Percentiles rank a stretch among this genome's conserved stretches.
These are phyloP conservation scores for Gossypium trilobum DNA, from an alignment of 441 rosid genomes.

Conservation along the genomic window DNA sequence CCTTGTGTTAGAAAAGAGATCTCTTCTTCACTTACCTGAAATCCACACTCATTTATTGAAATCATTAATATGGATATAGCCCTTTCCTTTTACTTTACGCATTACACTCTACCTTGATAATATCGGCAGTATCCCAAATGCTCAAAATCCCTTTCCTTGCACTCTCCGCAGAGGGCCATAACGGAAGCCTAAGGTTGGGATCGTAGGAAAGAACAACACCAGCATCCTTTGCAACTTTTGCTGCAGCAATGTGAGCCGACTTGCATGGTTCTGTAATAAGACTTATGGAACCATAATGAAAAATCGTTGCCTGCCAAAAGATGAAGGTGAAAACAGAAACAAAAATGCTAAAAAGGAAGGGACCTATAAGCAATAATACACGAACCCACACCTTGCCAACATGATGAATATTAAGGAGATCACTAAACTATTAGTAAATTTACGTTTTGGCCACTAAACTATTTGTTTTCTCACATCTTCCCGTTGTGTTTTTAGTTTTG, in stretches of 20 bases:
- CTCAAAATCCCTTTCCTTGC: constrained; percentile 77
- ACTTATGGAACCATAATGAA: constrained; percentile 89
- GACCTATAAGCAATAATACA: background rate
- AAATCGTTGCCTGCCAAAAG: constrained; percentile 63
- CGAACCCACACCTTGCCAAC: background rate
- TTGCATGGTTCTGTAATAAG: constrained; percentile 91
- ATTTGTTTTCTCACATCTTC: background rate
- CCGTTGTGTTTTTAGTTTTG: background rate
- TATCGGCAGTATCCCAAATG: constrained; percentile 80
- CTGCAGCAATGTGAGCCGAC: constrained; percentile 84
- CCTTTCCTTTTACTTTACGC: background rate
- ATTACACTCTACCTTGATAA: constrained; percentile 49
- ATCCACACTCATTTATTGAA: constrained; percentile 6
- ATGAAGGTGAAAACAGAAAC: background rate
- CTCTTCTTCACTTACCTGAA: constrained; percentile 84
- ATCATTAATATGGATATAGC: constrained; percentile 6
- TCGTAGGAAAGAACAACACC: constrained; percentile 80
- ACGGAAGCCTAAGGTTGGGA: constrained; percentile 83
- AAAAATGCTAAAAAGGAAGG: background rate
- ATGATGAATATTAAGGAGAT: background rate
- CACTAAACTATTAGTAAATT: too few species aligned
- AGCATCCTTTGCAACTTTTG: constrained; percentile 81
- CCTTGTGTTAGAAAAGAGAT: constrained; percentile 69
- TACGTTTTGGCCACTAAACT: too few species aligned
- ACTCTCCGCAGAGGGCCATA: constrained; percentile 76